Evolutionary conservation across 768 basidiomycete genomes (phyloP).

Genomic region (Panaeolus cyanescens): DNA sequence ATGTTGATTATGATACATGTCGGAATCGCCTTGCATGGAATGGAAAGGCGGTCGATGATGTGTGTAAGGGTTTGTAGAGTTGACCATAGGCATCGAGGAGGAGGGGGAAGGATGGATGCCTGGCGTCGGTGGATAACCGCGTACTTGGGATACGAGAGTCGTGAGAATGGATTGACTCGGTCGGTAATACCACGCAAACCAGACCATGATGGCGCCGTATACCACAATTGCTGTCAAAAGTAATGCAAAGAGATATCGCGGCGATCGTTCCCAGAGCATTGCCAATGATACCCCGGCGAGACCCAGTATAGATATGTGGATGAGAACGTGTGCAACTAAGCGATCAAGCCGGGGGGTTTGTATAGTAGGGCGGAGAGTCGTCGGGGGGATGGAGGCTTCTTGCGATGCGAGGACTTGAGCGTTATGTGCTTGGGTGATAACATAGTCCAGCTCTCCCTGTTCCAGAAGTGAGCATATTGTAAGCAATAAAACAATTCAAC

Average conservation of each 20-base stretch:
- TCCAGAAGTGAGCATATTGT: constrained; percentile 15
- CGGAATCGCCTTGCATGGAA: constrained; percentile 30
- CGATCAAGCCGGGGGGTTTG: constrained; percentile 29
- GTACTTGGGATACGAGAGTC: constrained; percentile 46
- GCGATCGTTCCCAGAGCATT: constrained; percentile 59
- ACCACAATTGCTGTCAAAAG: constrained; percentile 63
- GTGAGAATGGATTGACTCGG: constrained; percentile 62
- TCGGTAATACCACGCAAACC: constrained; percentile 57
- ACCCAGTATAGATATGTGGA: constrained; percentile 61
- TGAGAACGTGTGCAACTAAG: constrained; percentile 45
- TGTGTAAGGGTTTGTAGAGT: constrained; percentile 57
- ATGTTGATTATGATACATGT: constrained; percentile 26
- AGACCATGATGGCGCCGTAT: constrained; percentile 57
- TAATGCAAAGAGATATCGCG: constrained; percentile 56
- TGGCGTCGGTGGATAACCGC: constrained; percentile 25
- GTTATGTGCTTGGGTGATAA: constrained; percentile 57
- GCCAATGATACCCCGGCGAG: constrained; percentile 58
- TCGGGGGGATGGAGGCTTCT: constrained; percentile 19
- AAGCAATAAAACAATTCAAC: constrained; percentile 27
- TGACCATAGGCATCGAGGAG: constrained; percentile 38
- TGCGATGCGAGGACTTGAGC: constrained; percentile 47
- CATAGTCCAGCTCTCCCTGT: constrained; percentile 77
- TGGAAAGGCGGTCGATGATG: constrained; percentile 71
- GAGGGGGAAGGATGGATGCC: constrained; percentile 35
- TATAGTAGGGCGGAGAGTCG: constrained; percentile 16